Percentiles rank a stretch among this genome's conserved stretches.
phyloP scores from a whole-genome alignment of 2,329 filamentous ascomycete species.

The Cercospora canescens region DNA sequence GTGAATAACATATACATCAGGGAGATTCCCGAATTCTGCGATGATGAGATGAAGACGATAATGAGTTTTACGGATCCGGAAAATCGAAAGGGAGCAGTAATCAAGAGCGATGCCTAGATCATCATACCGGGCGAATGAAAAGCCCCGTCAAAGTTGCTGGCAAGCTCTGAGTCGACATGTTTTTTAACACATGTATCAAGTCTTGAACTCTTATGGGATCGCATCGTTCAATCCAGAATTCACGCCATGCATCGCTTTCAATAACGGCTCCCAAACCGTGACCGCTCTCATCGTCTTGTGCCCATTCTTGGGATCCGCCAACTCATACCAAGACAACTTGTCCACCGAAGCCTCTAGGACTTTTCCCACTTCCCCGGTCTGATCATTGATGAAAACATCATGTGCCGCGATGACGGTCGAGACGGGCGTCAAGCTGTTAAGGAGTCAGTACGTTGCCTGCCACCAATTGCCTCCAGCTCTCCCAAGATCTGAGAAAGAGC shows the following conservation, averaged over 20 bases:
- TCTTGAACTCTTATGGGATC: constrained; percentile 29
- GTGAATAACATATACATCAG: constrained; percentile 28
- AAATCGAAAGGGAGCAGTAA: constrained; percentile 32
- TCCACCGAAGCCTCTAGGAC: constrained; percentile 49
- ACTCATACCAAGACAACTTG: constrained; percentile 41
- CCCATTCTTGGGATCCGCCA: constrained; percentile 45
- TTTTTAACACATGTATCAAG: too few relatives aligned
- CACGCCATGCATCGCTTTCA: constrained; percentile 48
- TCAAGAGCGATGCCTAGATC: constrained; percentile 18
- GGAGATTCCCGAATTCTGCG: constrained; percentile 27
- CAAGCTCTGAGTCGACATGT: too few relatives aligned
- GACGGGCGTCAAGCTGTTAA: constrained; percentile 38
- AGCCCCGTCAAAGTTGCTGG: too few relatives aligned
- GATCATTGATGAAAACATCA: constrained; percentile 48
- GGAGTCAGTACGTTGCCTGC: too few relatives aligned
- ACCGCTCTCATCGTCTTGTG: constrained; percentile 43
- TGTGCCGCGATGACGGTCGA: constrained; percentile 50
- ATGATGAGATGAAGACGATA: constrained; percentile 33
- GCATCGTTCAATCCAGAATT: constrained; percentile 43
- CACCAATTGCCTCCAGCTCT: not conserved
- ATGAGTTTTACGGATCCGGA: constrained; percentile 34
- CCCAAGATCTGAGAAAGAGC: not conserved
- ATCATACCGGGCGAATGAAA: too few relatives aligned
- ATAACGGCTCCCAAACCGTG: constrained; percentile 53
- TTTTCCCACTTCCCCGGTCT: constrained; percentile 41